Percentiles rank a stretch among this genome's conserved stretches.
These are phyloP conservation scores for Mycena belliarum DNA, from an alignment of 768 basidiomycete genomes.

Conservation along the genomic window DNA sequence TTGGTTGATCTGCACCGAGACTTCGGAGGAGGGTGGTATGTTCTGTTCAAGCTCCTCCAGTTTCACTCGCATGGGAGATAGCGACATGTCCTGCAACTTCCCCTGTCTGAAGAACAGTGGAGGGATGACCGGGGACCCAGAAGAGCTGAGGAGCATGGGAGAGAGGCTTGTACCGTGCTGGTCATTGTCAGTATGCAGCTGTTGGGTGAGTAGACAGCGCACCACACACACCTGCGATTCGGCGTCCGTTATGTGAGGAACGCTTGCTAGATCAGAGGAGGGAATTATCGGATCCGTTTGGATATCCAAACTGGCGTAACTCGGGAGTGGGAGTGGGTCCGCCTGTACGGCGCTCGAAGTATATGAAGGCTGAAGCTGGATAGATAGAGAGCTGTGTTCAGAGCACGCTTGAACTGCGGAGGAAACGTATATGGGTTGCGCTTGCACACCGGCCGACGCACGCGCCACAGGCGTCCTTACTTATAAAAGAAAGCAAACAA, in stretches of 20 bases:
- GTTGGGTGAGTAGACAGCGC: slow-evolving; percentile 13
- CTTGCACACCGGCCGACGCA: slow-evolving; percentile 48
- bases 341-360: slow-evolving; percentile 15
- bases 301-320: slow-evolving; percentile 14
- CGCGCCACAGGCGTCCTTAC: slow-evolving; percentile 24
- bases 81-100: slow-evolving; percentile 24
- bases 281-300: slow-evolving; percentile 24
- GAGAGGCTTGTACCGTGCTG: background rate
- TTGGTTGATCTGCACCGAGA: background rate
- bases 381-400: slow-evolving; percentile 18
- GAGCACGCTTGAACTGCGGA: slow-evolving; percentile 38
- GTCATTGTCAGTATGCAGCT: slow-evolving; percentile 1
- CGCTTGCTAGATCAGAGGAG: background rate
- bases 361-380: slow-evolving; percentile 26
- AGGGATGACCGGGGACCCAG: background rate
- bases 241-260: background rate
- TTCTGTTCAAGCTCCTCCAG: background rate
- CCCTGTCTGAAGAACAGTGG: slow-evolving; percentile 11
- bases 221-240: slow-evolving; percentile 4
- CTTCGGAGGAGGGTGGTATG: background rate
- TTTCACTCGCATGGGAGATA: slow-evolving; percentile 25
- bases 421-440: slow-evolving; percentile 33
- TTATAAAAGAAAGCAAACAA: background rate
- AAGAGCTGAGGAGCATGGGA: background rate
- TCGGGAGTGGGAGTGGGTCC: slow-evolving; percentile 4